Percentiles rank a stretch among this genome's conserved stretches.
These are phyloP conservation scores for Talaromyces trachyspermus DNA, from an alignment of 495 filamentous ascomycete species.

Conservation along the genomic window DNA sequence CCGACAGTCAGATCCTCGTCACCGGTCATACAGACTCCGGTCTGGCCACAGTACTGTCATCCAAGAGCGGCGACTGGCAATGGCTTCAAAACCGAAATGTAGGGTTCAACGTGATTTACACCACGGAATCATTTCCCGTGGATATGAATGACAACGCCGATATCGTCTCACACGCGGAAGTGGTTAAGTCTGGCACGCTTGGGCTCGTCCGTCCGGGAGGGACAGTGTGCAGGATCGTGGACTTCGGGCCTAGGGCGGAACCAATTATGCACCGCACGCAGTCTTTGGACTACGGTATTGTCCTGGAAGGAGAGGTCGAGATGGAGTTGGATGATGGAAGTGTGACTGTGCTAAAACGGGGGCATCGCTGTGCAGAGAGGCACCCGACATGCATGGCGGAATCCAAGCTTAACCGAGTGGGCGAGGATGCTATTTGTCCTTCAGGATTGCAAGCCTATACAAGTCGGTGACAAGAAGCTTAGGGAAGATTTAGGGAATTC, in stretches of 20 bases:
- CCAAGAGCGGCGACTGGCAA: conserved; percentile 13
- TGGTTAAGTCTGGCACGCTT: conserved; percentile 27
- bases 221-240: conserved; percentile 46
- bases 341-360: too few relatives aligned
- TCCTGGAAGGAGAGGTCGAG: conserved; percentile 67
- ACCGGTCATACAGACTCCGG: conserved; percentile 8
- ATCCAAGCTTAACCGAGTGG: conserved; percentile 38
- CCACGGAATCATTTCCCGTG: conserved; percentile 49
- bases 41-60: conserved; percentile 24
- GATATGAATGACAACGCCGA: conserved; percentile 44
- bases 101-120: conserved; percentile 34
- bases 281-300: conserved; percentile 66
- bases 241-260: conserved; percentile 58
- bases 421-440: conserved; percentile 53
- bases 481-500: conserved; percentile 45
- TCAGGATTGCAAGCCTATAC: conserved; percentile 38
- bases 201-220: conserved; percentile 49
- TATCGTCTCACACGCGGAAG: conserved; percentile 23
- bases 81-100: conserved; percentile 15
- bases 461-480: conserved; percentile 31
- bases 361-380: conserved; percentile 63
- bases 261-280: conserved; percentile 63
- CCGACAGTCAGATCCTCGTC: too few relatives aligned
- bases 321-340: conserved; percentile 70
- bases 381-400: conserved; percentile 36